Conservation (phyloP, 2,329 filamentous ascomycete genomes). For the Xylaria sp. region DNA sequence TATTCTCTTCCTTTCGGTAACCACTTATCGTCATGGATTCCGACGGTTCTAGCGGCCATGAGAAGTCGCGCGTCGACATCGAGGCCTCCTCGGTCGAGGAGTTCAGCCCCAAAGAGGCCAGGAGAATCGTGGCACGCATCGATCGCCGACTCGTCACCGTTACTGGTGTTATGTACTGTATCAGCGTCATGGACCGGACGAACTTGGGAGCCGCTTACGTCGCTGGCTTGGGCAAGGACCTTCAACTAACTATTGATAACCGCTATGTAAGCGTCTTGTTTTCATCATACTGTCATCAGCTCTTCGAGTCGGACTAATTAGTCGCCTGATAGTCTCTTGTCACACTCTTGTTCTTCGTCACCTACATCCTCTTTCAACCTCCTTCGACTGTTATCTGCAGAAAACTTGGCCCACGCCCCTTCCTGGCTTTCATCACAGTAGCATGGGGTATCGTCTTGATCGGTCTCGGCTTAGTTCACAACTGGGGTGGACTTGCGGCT, state of each 20-base stretch:
- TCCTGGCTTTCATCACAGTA: conserved; percentile 65
- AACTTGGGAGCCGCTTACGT: conserved; percentile 78
- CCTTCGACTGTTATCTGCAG: conserved; percentile 76
- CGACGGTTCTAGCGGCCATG: conserved; percentile 34
- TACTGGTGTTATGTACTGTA: conserved; percentile 75
- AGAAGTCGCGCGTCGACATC: conserved; percentile 38
- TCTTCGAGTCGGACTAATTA: conserved; percentile 20
- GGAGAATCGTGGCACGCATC: conserved; percentile 74
- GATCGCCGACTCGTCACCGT: conserved; percentile 73
- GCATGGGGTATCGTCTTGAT: conserved; percentile 72
- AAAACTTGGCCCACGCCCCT: conserved; percentile 70
- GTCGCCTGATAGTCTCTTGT: conserved; percentile 61
- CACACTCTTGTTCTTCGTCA: conserved; percentile 79
- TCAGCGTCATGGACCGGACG: conserved; percentile 81
- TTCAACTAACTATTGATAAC: conserved; percentile 56
- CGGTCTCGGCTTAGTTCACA: conserved; percentile 70
- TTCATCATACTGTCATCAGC: not conserved
- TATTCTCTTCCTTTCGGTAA: not conserved
- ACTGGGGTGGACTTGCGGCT: conserved; percentile 64
- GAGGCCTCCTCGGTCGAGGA: conserved; percentile 49
- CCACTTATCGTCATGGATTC: conserved; percentile 30
- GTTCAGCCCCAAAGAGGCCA: conserved; percentile 71
- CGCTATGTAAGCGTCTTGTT: conserved; percentile 49
- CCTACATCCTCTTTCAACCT: conserved; percentile 78
- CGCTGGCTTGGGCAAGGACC: conserved; percentile 68